phyloP scores from a whole-genome alignment of 1,284 basidiomycete genomes.

The Leccinum brunneo-olivaceum region DNA sequence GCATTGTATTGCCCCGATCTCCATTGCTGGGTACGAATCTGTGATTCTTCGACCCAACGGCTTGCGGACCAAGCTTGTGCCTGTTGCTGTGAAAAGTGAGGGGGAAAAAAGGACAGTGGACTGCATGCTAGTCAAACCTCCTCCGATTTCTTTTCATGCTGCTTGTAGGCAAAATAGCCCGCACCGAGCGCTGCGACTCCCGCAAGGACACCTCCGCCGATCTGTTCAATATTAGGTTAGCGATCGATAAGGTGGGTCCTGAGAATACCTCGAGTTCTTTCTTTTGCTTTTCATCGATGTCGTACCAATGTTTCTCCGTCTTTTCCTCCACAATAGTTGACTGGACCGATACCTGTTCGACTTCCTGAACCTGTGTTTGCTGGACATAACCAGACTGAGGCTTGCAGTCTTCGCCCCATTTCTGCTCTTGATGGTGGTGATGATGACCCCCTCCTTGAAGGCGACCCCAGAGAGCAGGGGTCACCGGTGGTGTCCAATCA shows the following conservation, averaged over 20 bases:
- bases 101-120: no score
- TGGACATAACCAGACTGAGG: slow-evolving; percentile 26
- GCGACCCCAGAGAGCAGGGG: slow-evolving; percentile 64
- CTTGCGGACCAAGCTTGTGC: slow-evolving; percentile 44
- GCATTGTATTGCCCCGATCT: slow-evolving; percentile 37
- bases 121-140: slow-evolving; percentile 35
- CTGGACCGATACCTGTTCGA: slow-evolving; percentile 30
- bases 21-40: slow-evolving; percentile 45
- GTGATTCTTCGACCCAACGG: slow-evolving; percentile 56
- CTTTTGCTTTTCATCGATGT: slow-evolving; percentile 48
- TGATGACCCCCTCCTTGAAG: slow-evolving; percentile 30
- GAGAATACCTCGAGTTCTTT: slow-evolving; percentile 48
- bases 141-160: slow-evolving; percentile 52
- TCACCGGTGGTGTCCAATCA: slow-evolving; percentile 57
- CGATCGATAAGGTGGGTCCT: background rate
- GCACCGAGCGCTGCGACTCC: slow-evolving; percentile 47
- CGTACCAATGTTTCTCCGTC: slow-evolving; percentile 52
- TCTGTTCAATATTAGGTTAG: slow-evolving; percentile 31
- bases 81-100: slow-evolving; percentile 37
- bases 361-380: slow-evolving; percentile 23
- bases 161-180: slow-evolving; percentile 47
- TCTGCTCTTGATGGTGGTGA: slow-evolving; percentile 15
- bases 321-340: slow-evolving; percentile 34
- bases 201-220: slow-evolving; percentile 57
- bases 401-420: slow-evolving; percentile 15